phyloP scores from a whole-genome alignment of 345 rosid genomes.

The Melaleuca alternifolia region DNA sequence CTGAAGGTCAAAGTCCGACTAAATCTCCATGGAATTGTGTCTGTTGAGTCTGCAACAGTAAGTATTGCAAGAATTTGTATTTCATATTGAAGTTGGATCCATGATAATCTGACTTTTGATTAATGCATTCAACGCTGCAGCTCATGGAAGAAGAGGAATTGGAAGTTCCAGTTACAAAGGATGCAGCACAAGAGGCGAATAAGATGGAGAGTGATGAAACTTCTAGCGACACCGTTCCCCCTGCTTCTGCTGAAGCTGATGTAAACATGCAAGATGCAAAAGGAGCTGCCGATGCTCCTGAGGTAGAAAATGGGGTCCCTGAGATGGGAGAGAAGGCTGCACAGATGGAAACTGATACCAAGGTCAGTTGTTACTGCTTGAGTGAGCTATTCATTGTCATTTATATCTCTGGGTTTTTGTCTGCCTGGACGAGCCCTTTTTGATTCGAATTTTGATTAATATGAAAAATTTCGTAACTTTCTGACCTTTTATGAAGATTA shows the following conservation, averaged over 20 bases:
- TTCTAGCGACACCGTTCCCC: slow-evolving; percentile 18
- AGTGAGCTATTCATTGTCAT: not conserved
- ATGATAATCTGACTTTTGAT: not conserved
- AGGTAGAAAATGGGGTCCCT: slow-evolving; percentile 66
- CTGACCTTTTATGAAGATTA: not conserved
- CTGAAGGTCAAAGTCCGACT: slow-evolving; percentile 82
- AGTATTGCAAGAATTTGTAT: slow-evolving; percentile 3
- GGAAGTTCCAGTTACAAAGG: slow-evolving; percentile 66
- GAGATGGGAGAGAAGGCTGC: slow-evolving; percentile 63
- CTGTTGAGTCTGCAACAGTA: slow-evolving; percentile 81
- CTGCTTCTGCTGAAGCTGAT: slow-evolving; percentile 51
- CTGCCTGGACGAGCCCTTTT: not conserved
- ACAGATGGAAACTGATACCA: slow-evolving; percentile 78
- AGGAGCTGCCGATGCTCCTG: slow-evolving; percentile 30
- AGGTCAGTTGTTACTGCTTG: slow-evolving; percentile 25
- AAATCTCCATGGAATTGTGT: slow-evolving; percentile 77
- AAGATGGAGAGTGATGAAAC: slow-evolving; percentile 82
- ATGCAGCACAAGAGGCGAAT: slow-evolving; percentile 31
- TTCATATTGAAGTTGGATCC: not conserved
- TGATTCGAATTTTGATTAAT: not conserved
- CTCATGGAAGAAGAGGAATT: slow-evolving; percentile 90
- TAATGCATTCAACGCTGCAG: slow-evolving; percentile 15
- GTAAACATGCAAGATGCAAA: slow-evolving; percentile 66
- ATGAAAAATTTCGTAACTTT: not conserved
- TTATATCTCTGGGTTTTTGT: not conserved